These are phyloP conservation scores for Lactarius quietus DNA, from an alignment of 768 basidiomycete species.

Conservation along the genomic window DNA sequence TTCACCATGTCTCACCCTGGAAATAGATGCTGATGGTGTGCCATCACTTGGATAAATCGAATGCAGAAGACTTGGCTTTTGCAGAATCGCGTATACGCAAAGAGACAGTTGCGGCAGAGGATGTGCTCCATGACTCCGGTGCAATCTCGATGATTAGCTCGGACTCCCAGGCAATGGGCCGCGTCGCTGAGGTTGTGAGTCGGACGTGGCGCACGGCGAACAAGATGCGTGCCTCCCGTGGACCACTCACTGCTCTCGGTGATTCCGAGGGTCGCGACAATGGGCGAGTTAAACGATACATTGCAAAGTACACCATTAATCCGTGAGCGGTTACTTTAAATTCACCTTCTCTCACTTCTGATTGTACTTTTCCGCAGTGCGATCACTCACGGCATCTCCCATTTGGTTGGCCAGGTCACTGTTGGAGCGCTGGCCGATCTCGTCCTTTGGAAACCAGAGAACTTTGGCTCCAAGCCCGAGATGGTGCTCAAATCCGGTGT, in stretches of 20 bases:
- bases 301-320: constrained; percentile 96
- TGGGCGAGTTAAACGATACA: constrained; percentile 87
- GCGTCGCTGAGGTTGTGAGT: constrained; percentile 90
- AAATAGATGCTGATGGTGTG: constrained; percentile 98
- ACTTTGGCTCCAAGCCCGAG: constrained; percentile 90
- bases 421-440: constrained; percentile 87
- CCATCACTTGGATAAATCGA: constrained; percentile 90
- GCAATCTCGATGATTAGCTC: constrained; percentile 97
- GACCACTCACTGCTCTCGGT: constrained; percentile 66
- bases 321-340: constrained; percentile 56
- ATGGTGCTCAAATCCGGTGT: constrained; percentile 95
- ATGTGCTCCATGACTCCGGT: constrained; percentile 87
- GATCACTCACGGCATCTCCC: constrained; percentile 88
- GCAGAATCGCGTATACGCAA: constrained; percentile 96
- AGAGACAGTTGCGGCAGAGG: constrained; percentile 97
- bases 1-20: constrained; percentile 6
- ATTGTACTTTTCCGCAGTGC: constrained; percentile 49
- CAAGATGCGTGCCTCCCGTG: constrained; percentile 82
- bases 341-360: background rate
- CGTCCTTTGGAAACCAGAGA: constrained; percentile 92
- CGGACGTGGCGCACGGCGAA: constrained; percentile 97
- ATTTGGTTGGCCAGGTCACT: constrained; percentile 80
- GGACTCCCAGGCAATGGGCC: constrained; percentile 97
- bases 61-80: constrained; percentile 91
- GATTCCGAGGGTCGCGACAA: constrained; percentile 77